phyloP scores from a whole-genome alignment of 2,329 filamentous ascomycete species.

The Botrytis medusae region DNA sequence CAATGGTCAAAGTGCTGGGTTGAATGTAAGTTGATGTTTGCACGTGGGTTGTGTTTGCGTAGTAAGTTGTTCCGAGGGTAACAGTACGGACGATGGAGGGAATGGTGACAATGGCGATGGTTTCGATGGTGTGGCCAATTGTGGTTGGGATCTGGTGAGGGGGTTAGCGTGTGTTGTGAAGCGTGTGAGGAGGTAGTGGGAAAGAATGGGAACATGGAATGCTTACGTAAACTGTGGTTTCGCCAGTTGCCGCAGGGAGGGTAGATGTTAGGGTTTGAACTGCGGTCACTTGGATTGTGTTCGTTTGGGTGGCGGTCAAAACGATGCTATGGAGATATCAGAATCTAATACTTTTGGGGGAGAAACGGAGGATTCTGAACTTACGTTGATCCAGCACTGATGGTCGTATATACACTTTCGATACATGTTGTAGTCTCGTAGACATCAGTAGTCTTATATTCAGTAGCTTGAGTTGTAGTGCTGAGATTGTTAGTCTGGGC shows the following conservation, averaged over 20 bases:
- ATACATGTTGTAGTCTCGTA: conserved; percentile 43
- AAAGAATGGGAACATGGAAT: background rate
- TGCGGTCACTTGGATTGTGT: conserved; percentile 45
- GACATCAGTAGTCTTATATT: conserved; percentile 30
- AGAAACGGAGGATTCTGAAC: background rate
- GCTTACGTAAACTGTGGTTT: conserved; percentile 28
- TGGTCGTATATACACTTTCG: conserved; percentile 22
- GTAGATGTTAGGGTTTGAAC: conserved; percentile 33
- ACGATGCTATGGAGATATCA: conserved; percentile 34
- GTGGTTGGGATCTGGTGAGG: conserved; percentile 22
- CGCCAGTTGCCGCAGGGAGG: conserved; percentile 31
- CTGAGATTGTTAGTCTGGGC: conserved; percentile 1
- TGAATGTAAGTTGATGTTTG: background rate
- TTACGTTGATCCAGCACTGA: conserved; percentile 43
- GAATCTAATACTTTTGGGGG: background rate
- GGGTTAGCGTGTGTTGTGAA: conserved; percentile 27
- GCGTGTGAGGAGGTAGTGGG: too few relatives aligned
- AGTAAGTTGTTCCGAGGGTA: conserved; percentile 21
- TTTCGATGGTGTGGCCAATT: conserved; percentile 29
- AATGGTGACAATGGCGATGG: conserved; percentile 31
- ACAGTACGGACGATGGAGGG: conserved; percentile 31
- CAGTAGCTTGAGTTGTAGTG: conserved; percentile 14
- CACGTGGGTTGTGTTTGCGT: background rate
- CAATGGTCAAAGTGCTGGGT: conserved; percentile 10
- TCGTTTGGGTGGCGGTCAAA: conserved; percentile 45